These are phyloP conservation scores for Colletotrichum magnum DNA, from an alignment of 2,329 filamentous ascomycete genomes.

Conservation along the genomic window DNA sequence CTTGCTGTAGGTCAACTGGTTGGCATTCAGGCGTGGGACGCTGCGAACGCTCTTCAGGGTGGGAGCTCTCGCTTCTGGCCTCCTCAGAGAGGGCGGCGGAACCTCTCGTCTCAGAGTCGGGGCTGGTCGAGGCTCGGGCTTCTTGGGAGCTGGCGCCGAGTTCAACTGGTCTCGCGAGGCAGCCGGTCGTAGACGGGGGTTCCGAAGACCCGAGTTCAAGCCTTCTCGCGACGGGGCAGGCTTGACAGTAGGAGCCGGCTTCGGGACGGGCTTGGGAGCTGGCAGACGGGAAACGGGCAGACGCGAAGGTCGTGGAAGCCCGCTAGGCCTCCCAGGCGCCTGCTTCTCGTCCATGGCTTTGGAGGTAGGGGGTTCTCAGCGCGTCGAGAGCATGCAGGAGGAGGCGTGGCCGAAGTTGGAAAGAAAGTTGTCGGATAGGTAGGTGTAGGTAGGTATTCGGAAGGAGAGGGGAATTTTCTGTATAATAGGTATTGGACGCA, in stretches of 20 bases:
- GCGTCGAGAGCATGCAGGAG: not conserved
- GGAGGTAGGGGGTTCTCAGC: not conserved
- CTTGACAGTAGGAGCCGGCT: conserved; percentile 47
- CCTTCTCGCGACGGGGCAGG: conserved; percentile 49
- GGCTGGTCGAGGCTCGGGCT: conserved; percentile 20
- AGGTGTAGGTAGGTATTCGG: not conserved
- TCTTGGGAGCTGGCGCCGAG: conserved; percentile 32
- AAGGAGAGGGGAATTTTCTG: not conserved
- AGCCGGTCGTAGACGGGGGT: conserved; percentile 56
- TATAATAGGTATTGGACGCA: conserved; percentile 8
- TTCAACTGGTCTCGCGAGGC: conserved; percentile 44
- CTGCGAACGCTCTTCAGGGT: conserved; percentile 19
- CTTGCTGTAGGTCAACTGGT: conserved; percentile 33
- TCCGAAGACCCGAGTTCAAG: conserved; percentile 40
- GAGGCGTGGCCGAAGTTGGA: not conserved
- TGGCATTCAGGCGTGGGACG: conserved; percentile 32
- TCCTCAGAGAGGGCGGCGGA: conserved; percentile 40
- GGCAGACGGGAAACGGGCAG: conserved; percentile 53
- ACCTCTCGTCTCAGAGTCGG: conserved; percentile 36
- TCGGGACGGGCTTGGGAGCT: conserved; percentile 25
- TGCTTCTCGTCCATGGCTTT: conserved; percentile 40
- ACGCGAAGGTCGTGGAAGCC: conserved; percentile 55
- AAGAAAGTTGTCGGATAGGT: not conserved
- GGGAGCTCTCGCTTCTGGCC: conserved; percentile 11
- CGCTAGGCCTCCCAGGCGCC: conserved; percentile 43